Evolutionary conservation across 2,329 filamentous ascomycete genomes (phyloP), one percentile per base, ranked within the genome.

Genomic region (Aspergillus fructus): DNA sequence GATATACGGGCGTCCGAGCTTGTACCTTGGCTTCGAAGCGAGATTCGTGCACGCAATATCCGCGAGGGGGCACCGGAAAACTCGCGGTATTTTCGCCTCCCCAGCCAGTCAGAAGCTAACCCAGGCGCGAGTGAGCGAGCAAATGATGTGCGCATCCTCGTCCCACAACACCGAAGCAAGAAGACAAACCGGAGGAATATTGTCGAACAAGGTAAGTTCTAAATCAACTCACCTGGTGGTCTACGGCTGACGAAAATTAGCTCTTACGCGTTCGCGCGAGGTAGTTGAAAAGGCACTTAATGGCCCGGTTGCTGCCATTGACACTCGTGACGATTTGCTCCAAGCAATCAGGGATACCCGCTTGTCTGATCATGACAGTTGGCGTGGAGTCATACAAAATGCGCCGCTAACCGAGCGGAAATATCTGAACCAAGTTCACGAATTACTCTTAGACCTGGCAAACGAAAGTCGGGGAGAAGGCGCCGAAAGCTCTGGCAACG

Each of bases 181-280:
- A 97, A 97, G 78, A 90, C 89, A 62, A 97, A 96, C 75, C 87
- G 93, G 53, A 87, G 87, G 68, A 88, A 88, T 27, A 91, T 97
- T 49, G 87, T 97, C 48, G 91, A 96, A 71, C 89, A 93, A 63
- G 88, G 88, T 60, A 85, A 85, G 74, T 72, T 40, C 39, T 2
- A 23, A 13, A n/a, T 43, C 12, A 34, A 19, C 19, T 2, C 5
- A 27, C 19, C 8, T 15, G 41, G 23, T 39, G 24, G 19, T 15
- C 15, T 23, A 27, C 54, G 40, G 61, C 62, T 62, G 60, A 70
- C 49, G 58, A 63, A 45, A 46, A 12, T 42, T 60, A 74, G 83
- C 83, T n/a, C 79, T 84, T 53, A 69, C 79, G 5, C 78, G 77
- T 33, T 81, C 80, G 30, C 81, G 84, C 30, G 84, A 83, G 55